Evolutionary conservation across 2,329 filamentous ascomycete species (phyloP).

Genomic region (Neopestalotiopsis sp.): DNA sequence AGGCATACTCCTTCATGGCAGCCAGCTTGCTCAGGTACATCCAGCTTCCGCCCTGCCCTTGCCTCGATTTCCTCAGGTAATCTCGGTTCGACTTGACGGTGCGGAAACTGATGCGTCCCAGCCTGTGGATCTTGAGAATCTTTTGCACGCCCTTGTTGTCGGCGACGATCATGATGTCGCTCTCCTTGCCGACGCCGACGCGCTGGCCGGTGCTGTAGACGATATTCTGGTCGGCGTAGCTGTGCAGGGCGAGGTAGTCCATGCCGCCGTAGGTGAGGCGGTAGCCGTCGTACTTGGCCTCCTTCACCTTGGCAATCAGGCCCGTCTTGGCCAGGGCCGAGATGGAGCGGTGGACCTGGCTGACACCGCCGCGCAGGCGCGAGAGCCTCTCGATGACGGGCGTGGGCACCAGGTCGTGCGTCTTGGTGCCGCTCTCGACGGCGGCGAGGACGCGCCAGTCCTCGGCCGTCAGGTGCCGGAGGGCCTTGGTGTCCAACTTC

Average conservation of each 20-base stretch:
- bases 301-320: slow-evolving; percentile 90
- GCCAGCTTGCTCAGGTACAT: slow-evolving; percentile 97
- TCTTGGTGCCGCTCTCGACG: slow-evolving; percentile 91
- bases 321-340: slow-evolving; percentile 90
- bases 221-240: slow-evolving; percentile 78
- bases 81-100: slow-evolving; percentile 96
- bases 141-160: slow-evolving; percentile 76
- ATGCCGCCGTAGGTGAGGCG: slow-evolving; percentile 94
- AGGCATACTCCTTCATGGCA: slow-evolving; percentile 91
- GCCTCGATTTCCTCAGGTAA: slow-evolving; percentile 77
- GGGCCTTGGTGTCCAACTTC: slow-evolving; percentile 93
- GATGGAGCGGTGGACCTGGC: slow-evolving; percentile 84
- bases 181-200: slow-evolving; percentile 96
- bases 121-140: slow-evolving; percentile 93
- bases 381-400: slow-evolving; percentile 84
- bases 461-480: slow-evolving; percentile 89
- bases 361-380: slow-evolving; percentile 77
- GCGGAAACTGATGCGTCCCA: slow-evolving; percentile 95
- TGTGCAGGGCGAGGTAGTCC: slow-evolving; percentile 95
- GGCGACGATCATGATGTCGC: slow-evolving; percentile 94
- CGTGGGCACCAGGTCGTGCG: slow-evolving; percentile 96
- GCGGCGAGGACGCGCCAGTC: slow-evolving; percentile 96
- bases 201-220: slow-evolving; percentile 94
- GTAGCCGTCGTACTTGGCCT: slow-evolving; percentile 97
- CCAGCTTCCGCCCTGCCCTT: slow-evolving; percentile 76